Percentiles rank a stretch among this genome's conserved stretches.
These are phyloP conservation scores for Cydonia oblonga DNA, from an alignment of 331 rosid genomes.

Conservation along the genomic window DNA sequence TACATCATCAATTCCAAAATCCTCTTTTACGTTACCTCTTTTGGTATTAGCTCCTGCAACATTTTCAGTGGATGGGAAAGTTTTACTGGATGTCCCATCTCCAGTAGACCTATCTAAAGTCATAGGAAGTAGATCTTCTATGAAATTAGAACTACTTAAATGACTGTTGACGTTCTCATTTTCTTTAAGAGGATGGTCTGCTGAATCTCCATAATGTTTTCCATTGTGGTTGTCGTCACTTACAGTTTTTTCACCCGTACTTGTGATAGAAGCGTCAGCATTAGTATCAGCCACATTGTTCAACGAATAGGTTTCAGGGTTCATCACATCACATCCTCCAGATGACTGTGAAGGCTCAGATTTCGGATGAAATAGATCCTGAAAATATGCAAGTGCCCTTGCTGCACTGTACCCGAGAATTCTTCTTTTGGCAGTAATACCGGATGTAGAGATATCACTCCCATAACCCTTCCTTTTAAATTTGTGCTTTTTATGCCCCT, in stretches of 20 bases:
- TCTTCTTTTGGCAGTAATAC: constrained; percentile 43
- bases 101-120: constrained; percentile 5
- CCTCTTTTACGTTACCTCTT: constrained; percentile 17
- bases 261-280: constrained; percentile 14
- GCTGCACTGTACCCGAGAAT: constrained; percentile 58
- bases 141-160: constrained; percentile 14
- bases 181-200: constrained; percentile 12
- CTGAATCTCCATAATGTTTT: constrained; percentile 12
- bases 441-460: constrained; percentile 39
- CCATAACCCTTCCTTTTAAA: constrained; percentile 55
- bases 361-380: constrained; percentile 32
- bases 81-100: constrained; percentile 22
- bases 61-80: constrained; percentile 5
- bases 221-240: constrained; percentile 9
- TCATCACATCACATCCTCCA: constrained; percentile 17
- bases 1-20: constrained; percentile 17
- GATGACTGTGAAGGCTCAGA: constrained; percentile 29
- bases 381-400: constrained; percentile 55
- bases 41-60: constrained; percentile 19
- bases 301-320: constrained; percentile 30
- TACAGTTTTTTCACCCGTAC: constrained; percentile 11
- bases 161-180: constrained; percentile 17
- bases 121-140: constrained; percentile 7
- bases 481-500: constrained; percentile 34
- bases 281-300: constrained; percentile 33